Evolutionary conservation across 2,329 filamentous ascomycete species (phyloP).

Genomic region (Allantophomopsis cytisporea): DNA sequence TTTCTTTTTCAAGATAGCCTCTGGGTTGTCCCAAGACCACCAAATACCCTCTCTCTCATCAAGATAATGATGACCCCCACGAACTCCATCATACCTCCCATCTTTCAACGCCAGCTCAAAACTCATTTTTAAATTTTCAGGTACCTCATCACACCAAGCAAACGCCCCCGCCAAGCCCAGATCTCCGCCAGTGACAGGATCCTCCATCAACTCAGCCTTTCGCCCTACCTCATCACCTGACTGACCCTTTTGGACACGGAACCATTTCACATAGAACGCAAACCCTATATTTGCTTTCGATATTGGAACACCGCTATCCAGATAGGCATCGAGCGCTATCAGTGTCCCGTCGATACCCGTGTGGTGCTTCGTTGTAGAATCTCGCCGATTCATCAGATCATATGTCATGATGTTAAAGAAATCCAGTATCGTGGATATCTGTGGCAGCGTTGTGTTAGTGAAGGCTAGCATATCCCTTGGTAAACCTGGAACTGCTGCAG

Average conservation of each 20-base stretch:
- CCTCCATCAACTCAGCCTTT: slow-evolving; percentile 40
- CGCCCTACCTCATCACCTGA: slow-evolving; percentile 31
- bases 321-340: slow-evolving; percentile 42
- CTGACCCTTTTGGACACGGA: slow-evolving; percentile 32
- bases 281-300: slow-evolving; percentile 47
- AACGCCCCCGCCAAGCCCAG: slow-evolving; percentile 42
- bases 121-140: slow-evolving; percentile 36
- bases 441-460: slow-evolving; percentile 39
- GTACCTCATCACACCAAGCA: slow-evolving; percentile 43
- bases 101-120: slow-evolving; percentile 39
- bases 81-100: slow-evolving; percentile 39
- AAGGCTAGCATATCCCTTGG: slow-evolving; percentile 55
- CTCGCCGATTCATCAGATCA: slow-evolving; percentile 57
- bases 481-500: slow-evolving; percentile 54
- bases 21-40: slow-evolving; percentile 62
- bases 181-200: slow-evolving; percentile 41
- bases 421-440: slow-evolving; percentile 45
- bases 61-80: slow-evolving; percentile 57
- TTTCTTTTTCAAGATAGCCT: slow-evolving; percentile 48
- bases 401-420: slow-evolving; percentile 62
- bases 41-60: slow-evolving; percentile 44
- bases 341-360: slow-evolving; percentile 43
- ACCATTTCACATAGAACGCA: slow-evolving; percentile 57
- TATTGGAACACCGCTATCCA: slow-evolving; percentile 35
- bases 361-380: slow-evolving; percentile 50